A percentile compares a stretch with the other conserved stretches of the same genome.
Evolutionary conservation across 2,329 filamentous ascomycete species (phyloP).

Genomic region (Tolypocladium tropicale): DNA sequence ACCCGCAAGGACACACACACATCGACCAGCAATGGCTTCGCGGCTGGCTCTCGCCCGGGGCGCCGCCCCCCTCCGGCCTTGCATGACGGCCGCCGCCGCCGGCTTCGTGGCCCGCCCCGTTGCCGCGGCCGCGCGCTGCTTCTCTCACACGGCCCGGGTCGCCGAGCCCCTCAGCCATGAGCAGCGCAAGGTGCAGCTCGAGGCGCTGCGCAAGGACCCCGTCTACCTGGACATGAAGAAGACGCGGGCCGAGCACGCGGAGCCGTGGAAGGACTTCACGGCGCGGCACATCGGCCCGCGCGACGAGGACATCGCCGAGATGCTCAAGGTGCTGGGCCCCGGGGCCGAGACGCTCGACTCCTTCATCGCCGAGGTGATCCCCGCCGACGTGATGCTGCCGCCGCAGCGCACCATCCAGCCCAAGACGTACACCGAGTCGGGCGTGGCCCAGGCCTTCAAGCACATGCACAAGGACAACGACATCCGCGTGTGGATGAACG

Average conservation of each 20-base stretch:
- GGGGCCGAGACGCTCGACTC: conserved; percentile 65
- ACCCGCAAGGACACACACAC: too few relatives aligned
- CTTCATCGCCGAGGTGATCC: conserved; percentile 78
- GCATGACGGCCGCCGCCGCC: conserved; percentile 3
- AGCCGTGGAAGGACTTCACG: conserved; percentile 42
- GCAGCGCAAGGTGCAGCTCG: conserved; percentile 4
- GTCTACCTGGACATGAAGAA: conserved; percentile 12
- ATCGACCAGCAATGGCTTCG: conserved; percentile 16
- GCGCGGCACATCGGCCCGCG: conserved; percentile 82
- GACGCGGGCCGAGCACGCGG: conserved; percentile 8
- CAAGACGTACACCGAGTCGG: conserved; percentile 39
- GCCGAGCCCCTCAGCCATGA: conserved; percentile 2
- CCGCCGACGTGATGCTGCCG: conserved; percentile 55
- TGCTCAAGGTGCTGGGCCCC: conserved; percentile 72
- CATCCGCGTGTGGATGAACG: conserved; percentile 60
- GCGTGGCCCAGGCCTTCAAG: conserved; percentile 17
- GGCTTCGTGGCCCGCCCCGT: conserved; percentile 3
- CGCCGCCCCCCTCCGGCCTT: conserved; percentile 10
- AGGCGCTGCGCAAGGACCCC: conserved; percentile 10
- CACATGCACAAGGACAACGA: conserved; percentile 27
- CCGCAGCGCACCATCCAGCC: conserved; percentile 27
- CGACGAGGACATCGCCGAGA: conserved; percentile 56
- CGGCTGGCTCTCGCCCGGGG: conserved; percentile 13
- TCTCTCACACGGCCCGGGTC: conserved; percentile 7
- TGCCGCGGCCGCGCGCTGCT: conserved; percentile 4